phyloP scores from a whole-genome alignment of 1,284 basidiomycete genomes.

The Omphalotus olearius region DNA sequence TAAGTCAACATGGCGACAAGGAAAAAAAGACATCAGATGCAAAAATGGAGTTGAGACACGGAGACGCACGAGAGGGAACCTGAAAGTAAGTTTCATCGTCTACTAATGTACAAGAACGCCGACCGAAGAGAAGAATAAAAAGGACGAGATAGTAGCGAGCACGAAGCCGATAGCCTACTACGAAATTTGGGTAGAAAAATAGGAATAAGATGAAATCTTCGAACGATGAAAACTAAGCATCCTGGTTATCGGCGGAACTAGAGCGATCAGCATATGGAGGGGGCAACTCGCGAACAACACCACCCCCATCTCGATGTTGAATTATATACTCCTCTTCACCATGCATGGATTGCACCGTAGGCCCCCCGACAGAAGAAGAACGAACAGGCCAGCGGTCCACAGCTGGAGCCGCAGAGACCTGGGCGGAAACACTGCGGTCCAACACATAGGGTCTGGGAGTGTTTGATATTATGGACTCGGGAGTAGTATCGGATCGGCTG shows the following conservation, averaged over 20 bases:
- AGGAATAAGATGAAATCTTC: too few relatives aligned
- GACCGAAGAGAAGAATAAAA: too few relatives aligned
- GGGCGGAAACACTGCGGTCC: neutral
- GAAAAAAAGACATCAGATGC: too few relatives aligned
- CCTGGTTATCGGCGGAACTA: neutral
- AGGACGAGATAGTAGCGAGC: too few relatives aligned
- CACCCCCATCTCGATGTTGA: conserved; percentile 14
- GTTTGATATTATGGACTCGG: neutral
- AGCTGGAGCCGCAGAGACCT: neutral
- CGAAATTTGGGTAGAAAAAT: too few relatives aligned
- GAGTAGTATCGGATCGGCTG: neutral
- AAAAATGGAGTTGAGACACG: too few relatives aligned
- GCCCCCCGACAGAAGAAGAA: neutral
- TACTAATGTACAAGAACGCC: too few relatives aligned
- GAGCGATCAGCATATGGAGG: conserved; percentile 13
- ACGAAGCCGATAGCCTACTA: too few relatives aligned
- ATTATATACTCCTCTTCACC: conserved; percentile 12
- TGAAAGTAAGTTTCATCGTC: too few relatives aligned
- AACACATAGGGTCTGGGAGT: neutral
- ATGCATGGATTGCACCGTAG: neutral
- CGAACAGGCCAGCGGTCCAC: neutral
- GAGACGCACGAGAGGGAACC: too few relatives aligned
- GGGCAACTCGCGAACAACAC: conserved; percentile 13
- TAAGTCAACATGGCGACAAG: too few relatives aligned
- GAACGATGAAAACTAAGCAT: too few relatives aligned